phyloP scores from a whole-genome alignment of 2,329 filamentous ascomycete species.

The Fusarium vanettenii region DNA sequence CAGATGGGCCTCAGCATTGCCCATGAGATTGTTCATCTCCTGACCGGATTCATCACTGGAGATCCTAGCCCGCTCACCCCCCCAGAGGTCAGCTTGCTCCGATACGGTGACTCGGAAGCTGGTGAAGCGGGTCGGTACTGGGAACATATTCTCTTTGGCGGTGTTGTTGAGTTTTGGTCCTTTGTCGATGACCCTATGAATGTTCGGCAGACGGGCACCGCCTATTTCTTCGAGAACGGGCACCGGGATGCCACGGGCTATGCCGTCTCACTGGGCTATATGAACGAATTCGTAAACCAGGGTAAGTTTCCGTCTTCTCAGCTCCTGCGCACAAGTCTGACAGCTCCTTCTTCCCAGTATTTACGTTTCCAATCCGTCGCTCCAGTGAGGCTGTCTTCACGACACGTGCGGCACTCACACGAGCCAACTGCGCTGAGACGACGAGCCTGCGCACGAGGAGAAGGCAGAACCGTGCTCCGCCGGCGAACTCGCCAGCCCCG shows the following conservation, averaged over 20 bases:
- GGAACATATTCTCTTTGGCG: neutral
- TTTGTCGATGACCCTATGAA: neutral
- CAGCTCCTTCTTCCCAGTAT: neutral
- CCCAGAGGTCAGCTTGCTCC: neutral
- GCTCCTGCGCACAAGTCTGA: neutral
- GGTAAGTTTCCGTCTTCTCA: neutral
- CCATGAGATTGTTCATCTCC: neutral
- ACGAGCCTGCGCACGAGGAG: neutral
- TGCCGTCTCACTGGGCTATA: neutral
- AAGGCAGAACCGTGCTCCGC: neutral
- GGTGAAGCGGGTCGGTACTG: constrained; percentile 8
- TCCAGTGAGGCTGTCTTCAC: neutral
- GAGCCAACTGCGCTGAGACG: neutral
- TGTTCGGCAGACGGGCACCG: neutral
- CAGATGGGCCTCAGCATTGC: constrained; percentile 1
- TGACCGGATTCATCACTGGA: constrained; percentile 2
- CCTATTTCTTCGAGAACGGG: neutral
- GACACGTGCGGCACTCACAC: neutral
- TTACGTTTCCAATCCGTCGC: neutral
- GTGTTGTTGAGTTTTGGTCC: neutral
- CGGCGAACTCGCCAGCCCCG: neutral
- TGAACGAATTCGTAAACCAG: neutral
- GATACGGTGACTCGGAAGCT: neutral
- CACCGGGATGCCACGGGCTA: neutral
- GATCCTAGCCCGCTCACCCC: neutral